These are phyloP conservation scores for Fusarium albosuccineum DNA, from an alignment of 2,329 filamentous ascomycete genomes.

Conservation along the genomic window DNA sequence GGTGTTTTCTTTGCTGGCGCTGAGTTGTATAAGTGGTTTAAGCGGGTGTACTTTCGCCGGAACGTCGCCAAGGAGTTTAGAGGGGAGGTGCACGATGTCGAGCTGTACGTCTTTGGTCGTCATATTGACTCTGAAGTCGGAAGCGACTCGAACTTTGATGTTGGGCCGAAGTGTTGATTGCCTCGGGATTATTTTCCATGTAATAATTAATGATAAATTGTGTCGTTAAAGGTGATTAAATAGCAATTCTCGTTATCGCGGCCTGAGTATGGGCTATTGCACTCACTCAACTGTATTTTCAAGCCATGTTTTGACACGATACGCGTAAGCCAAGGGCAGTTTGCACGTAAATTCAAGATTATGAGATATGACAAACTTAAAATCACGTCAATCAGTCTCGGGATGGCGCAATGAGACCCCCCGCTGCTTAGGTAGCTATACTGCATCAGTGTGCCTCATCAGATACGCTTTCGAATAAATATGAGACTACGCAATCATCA, in stretches of 20 bases:
- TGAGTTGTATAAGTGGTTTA: conserved; percentile 76
- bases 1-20: conserved; percentile 73
- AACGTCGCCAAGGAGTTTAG: conserved; percentile 39
- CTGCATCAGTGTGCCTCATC: no score
- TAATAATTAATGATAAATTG: neutral
- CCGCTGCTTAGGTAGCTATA: no score
- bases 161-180: conserved; percentile 16
- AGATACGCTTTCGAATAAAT: neutral
- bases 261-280: neutral
- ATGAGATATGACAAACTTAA: no score
- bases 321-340: no score
- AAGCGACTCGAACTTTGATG: conserved; percentile 25
- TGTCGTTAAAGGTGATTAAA: neutral
- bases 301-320: neutral
- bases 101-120: conserved; percentile 39
- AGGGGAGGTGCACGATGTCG: conserved; percentile 39
- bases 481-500: neutral
- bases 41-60: conserved; percentile 66
- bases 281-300: neutral
- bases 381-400: no score
- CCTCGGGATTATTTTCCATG: neutral
- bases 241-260: neutral
- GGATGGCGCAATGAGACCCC: no score
- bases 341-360: no score
- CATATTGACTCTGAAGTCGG: conserved; percentile 25